These are phyloP conservation scores for Myxozyma vanderwaltii DNA, from an alignment of 805 yeast genomes.

Conservation along the genomic window DNA sequence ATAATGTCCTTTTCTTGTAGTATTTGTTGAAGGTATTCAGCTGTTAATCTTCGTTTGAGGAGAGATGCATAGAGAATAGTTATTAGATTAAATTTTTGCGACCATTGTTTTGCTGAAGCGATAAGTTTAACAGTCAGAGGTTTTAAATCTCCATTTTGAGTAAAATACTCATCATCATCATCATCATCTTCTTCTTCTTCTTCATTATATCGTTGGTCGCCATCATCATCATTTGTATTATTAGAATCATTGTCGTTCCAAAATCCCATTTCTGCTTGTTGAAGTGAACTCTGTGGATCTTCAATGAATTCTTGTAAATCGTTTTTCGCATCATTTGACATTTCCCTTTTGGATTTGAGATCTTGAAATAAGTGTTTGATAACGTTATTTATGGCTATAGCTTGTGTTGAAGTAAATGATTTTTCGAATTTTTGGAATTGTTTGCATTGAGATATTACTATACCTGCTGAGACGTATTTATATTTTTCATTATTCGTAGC, in stretches of 20 bases:
- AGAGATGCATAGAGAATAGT: constrained; percentile 16
- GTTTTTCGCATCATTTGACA: constrained; percentile 15
- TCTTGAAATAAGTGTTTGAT: not conserved
- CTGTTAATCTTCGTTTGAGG: constrained; percentile 21
- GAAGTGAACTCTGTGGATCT: constrained; percentile 10
- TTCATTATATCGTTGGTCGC: constrained; percentile 5
- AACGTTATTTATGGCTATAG: not conserved
- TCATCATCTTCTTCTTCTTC: constrained; percentile 9
- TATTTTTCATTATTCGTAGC: constrained; percentile 2
- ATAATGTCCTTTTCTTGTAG: not conserved
- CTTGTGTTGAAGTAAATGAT: not conserved
- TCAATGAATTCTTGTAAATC: constrained; percentile 23
- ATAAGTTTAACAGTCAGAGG: not conserved
- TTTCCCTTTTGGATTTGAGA: not conserved
- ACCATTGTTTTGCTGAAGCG: constrained; percentile 12
- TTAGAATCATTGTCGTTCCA: not conserved
- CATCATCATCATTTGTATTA: not conserved
- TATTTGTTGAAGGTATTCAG: not conserved
- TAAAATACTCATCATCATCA: not conserved
- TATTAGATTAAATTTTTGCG: constrained; percentile 9
- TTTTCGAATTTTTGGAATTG: constrained; percentile 15
- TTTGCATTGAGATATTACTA: constrained; percentile 15
- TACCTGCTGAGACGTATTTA: constrained; percentile 24
- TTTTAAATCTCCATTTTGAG: not conserved
- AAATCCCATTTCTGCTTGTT: not conserved